Evolutionary conservation across 768 basidiomycete genomes (phyloP).

Genomic region (Hygrocybe punicea): DNA sequence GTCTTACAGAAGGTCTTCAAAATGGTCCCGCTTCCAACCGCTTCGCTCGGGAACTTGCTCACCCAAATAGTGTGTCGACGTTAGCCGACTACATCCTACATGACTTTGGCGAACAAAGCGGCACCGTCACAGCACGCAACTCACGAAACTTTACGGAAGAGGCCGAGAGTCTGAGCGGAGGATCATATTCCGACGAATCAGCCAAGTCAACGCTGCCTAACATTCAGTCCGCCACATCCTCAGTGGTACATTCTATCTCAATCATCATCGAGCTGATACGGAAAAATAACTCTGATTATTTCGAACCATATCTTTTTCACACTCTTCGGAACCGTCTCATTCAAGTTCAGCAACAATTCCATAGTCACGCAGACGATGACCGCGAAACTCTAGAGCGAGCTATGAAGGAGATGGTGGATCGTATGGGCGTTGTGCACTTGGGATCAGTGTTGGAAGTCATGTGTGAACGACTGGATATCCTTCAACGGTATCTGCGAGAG

Average conservation of each 20-base stretch:
- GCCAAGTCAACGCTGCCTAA: constrained; percentile 29
- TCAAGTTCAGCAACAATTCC: constrained; percentile 72
- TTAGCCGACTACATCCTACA: constrained; percentile 75
- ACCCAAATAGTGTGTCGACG: constrained; percentile 62
- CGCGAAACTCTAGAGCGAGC: constrained; percentile 66
- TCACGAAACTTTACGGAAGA: not conserved
- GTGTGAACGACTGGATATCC: constrained; percentile 59
- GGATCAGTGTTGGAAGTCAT: constrained; percentile 75
- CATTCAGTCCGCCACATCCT: constrained; percentile 62
- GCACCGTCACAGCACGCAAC: constrained; percentile 18
- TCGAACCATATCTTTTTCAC: constrained; percentile 96
- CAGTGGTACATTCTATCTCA: constrained; percentile 80
- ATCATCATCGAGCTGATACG: constrained; percentile 92
- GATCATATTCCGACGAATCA: not conserved
- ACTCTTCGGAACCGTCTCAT: constrained; percentile 88
- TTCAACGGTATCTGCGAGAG: constrained; percentile 64
- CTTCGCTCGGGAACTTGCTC: constrained; percentile 85
- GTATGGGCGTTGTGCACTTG: constrained; percentile 88
- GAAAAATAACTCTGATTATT: constrained; percentile 98
- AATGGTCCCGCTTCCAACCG: constrained; percentile 76
- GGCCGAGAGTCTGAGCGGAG: not conserved
- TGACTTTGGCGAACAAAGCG: constrained; percentile 45
- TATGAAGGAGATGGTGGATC: constrained; percentile 77
- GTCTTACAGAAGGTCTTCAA: constrained; percentile 64
- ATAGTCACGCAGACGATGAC: constrained; percentile 50